These are phyloP conservation scores for Trypanosoma rangeli DNA, from an alignment of 208 protist species.

Conservation along the genomic window DNA sequence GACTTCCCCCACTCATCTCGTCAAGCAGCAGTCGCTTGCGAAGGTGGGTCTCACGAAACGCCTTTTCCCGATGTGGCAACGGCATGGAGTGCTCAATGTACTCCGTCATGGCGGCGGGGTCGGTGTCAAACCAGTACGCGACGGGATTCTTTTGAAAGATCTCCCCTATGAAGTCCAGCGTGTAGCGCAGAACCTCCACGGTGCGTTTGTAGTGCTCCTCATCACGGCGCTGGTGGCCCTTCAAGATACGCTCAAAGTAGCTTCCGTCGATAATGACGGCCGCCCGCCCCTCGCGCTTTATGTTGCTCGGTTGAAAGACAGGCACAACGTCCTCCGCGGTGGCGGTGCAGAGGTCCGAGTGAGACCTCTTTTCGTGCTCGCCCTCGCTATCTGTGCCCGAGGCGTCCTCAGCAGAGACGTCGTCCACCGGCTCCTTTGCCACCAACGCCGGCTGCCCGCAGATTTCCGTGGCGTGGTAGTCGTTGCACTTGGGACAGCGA, in stretches of 20 bases:
- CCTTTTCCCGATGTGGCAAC: conserved; percentile 54
- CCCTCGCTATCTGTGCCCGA: conserved; percentile 11
- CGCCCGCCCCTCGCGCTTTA: conserved; percentile 44
- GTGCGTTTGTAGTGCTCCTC: conserved; percentile 60
- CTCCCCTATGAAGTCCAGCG: conserved; percentile 77
- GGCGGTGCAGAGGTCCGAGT: neutral
- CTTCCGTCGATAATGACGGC: conserved; percentile 82
- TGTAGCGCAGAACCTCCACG: conserved; percentile 52
- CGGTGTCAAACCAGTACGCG: conserved; percentile 87
- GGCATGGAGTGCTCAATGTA: conserved; percentile 80
- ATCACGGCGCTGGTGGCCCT: conserved; percentile 28
- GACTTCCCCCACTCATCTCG: conserved; percentile 78
- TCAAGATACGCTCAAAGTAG: conserved; percentile 84
- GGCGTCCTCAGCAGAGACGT: neutral
- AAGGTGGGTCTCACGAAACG: conserved; percentile 52
- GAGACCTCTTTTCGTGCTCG: neutral
- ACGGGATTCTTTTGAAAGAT: conserved; percentile 73
- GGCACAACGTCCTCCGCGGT: conserved; percentile 23
- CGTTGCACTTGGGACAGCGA: conserved; percentile 48
- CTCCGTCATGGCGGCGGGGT: conserved; percentile 69
- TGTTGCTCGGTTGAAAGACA: conserved; percentile 38
- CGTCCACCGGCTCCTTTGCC: neutral
- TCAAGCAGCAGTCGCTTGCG: conserved; percentile 64
- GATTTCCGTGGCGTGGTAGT: conserved; percentile 33
- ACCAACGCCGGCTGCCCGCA: conserved; percentile 22